These are phyloP conservation scores for Lolium rigidum DNA, from an alignment of 176 grass and related monocot species.

Conservation along the genomic window DNA sequence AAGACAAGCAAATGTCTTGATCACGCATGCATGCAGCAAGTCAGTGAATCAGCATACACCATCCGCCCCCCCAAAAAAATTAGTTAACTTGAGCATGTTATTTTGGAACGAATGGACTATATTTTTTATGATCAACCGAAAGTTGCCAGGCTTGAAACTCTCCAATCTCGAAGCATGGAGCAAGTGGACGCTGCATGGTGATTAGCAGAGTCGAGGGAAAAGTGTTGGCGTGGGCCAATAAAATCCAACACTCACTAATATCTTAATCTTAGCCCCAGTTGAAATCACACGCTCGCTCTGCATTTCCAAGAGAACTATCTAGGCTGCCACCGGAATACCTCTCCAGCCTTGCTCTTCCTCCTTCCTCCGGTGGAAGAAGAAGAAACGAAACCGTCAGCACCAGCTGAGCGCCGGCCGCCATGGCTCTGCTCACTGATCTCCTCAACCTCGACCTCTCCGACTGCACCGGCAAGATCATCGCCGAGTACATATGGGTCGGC, in stretches of 20 bases:
- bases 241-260: too few relatives aligned
- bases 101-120: too few relatives aligned
- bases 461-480: constrained; percentile 72
- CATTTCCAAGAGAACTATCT: background rate
- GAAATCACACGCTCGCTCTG: background rate
- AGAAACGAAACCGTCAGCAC: background rate
- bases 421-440: constrained; percentile 53
- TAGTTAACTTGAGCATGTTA: too few relatives aligned
- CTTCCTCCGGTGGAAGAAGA: background rate
- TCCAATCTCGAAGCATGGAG: too few relatives aligned
- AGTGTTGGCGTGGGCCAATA: background rate
- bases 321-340: background rate
- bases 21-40: too few relatives aligned
- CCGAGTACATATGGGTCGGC: constrained; percentile 88
- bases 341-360: background rate
- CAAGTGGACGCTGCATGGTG: too few relatives aligned
- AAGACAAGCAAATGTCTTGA: background rate
- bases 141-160: too few relatives aligned
- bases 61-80: too few relatives aligned
- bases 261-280: too few relatives aligned
- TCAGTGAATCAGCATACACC: too few relatives aligned
- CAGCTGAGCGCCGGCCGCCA: background rate
- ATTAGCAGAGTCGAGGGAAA: background rate
- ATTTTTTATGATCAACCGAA: too few relatives aligned
- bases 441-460: constrained; percentile 65